These are phyloP conservation scores for Gardenia jasminoides DNA, from an alignment of 257 asterid species.

Conservation along the genomic window DNA sequence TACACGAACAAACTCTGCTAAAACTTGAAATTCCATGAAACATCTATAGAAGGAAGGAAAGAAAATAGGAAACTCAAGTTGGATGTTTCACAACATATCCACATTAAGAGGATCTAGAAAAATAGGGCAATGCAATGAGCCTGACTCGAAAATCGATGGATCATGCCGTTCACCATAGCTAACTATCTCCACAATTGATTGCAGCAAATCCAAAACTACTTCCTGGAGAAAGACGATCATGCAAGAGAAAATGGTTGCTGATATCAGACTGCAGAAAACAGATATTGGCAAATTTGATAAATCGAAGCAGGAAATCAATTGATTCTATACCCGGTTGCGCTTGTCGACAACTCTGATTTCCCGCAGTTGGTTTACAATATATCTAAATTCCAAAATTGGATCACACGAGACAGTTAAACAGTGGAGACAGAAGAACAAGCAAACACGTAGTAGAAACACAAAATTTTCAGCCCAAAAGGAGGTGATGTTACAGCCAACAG, in stretches of 20 bases:
- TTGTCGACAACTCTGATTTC: conserved; percentile 13
- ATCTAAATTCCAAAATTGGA: conserved; percentile 4
- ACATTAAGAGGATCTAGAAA: background rate
- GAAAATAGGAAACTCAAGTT: background rate
- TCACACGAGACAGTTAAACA: background rate
- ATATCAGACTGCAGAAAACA: background rate
- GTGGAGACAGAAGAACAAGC: background rate
- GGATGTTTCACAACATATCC: background rate
- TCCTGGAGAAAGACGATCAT: conserved; percentile 8
- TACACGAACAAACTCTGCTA: conserved; percentile 18
- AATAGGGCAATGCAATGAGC: background rate
- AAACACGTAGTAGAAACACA: background rate
- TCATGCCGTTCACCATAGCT: conserved; percentile 21
- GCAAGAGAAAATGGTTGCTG: too few relatives aligned
- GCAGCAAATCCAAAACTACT: conserved; percentile 19
- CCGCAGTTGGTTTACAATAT: conserved; percentile 16
- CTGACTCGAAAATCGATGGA: conserved; percentile 24
- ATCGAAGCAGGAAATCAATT: background rate
- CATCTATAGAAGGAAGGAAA: conserved; percentile 16
- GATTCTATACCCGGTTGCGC: conserved; percentile 17
- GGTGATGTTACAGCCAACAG: too few relatives aligned
- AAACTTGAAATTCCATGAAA: conserved; percentile 28
- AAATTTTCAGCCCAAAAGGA: too few relatives aligned
- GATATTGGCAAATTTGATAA: background rate
- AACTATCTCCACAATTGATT: conserved; percentile 25